A percentile compares a stretch with the other conserved stretches of the same genome.
These are phyloP conservation scores for Pythium apleroticum DNA, from an alignment of 352 stramenopile species.

Conservation along the genomic window DNA sequence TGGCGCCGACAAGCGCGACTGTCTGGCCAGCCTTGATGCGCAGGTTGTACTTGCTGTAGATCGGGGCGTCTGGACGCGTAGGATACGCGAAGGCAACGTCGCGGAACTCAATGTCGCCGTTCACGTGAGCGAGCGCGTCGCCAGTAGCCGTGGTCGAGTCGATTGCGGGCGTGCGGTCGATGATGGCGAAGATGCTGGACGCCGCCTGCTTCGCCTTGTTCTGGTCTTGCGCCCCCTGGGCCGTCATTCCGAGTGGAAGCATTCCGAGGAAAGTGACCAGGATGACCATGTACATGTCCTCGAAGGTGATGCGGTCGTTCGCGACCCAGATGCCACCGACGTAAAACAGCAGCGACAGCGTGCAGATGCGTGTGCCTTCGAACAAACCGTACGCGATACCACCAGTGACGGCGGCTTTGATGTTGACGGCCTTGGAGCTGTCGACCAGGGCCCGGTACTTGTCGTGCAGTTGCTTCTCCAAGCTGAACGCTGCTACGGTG, in stretches of 20 bases:
- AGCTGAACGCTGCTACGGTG: conserved; percentile 48
- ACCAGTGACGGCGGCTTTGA: conserved; percentile 31
- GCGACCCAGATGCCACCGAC: conserved; percentile 49
- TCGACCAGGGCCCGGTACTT: conserved; percentile 33
- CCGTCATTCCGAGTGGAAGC: conserved; percentile 53
- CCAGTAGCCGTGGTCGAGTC: conserved; percentile 29
- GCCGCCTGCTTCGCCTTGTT: conserved; percentile 60
- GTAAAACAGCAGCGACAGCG: conserved; percentile 57
- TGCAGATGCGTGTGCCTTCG: conserved; percentile 31
- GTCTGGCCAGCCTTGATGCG: conserved; percentile 36
- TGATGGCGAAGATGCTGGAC: conserved; percentile 73
- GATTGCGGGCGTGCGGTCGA: conserved; percentile 61
- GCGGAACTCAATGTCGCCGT: conserved; percentile 76
- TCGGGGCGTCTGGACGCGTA: conserved; percentile 54
- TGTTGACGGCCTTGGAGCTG: conserved; percentile 32
- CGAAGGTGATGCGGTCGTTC: conserved; percentile 38
- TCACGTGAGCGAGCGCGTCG: conserved; percentile 20
- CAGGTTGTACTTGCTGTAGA: conserved; percentile 53
- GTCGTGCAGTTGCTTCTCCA: conserved; percentile 32
- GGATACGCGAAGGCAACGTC: conserved; percentile 91
- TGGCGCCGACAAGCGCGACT: conserved; percentile 41
- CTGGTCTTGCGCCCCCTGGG: conserved; percentile 43
- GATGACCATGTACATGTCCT: conserved; percentile 50
- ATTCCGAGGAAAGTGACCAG: conserved; percentile 51
- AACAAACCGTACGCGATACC: conserved; percentile 45